A percentile compares a stretch with the other conserved stretches of the same genome.
These are phyloP conservation scores for Leptographium procerum DNA, from an alignment of 2,329 filamentous ascomycete genomes.

Conservation along the genomic window DNA sequence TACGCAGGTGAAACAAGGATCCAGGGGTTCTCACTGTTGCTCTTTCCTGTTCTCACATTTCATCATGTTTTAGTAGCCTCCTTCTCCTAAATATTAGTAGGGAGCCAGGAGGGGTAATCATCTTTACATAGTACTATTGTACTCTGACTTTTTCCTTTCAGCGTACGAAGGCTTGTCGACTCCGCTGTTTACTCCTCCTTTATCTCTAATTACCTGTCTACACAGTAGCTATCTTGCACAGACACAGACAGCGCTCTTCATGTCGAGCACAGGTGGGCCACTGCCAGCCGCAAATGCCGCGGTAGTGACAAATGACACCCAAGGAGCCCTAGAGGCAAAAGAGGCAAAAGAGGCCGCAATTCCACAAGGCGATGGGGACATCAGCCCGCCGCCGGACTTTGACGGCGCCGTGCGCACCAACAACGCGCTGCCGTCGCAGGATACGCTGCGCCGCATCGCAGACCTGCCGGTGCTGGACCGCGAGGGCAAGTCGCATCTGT, in stretches of 20 bases:
- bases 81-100: no score
- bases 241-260: background rate
- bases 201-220: no score
- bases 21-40: background rate
- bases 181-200: background rate
- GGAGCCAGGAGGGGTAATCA: no score
- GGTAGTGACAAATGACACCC: background rate
- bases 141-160: background rate
- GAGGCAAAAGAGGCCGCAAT: background rate
- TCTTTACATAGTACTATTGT: no score
- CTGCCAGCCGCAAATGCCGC: background rate
- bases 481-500: slow-evolving; percentile 46
- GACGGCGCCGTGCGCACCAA: slow-evolving; percentile 41
- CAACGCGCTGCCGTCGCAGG: slow-evolving; percentile 40
- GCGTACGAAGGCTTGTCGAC: background rate
- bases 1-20: slow-evolving; percentile 8
- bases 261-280: background rate
- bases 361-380: background rate
- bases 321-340: background rate
- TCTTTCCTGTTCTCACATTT: background rate
- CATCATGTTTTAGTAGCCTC: background rate
- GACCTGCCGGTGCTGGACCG: slow-evolving; percentile 49
- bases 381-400: background rate
- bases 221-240: no score
- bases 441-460: slow-evolving; percentile 39